Percentiles rank a stretch among this genome's conserved stretches.
Conservation (phyloP, 129 eudicot genomes). For the Glebionis coronaria region DNA sequence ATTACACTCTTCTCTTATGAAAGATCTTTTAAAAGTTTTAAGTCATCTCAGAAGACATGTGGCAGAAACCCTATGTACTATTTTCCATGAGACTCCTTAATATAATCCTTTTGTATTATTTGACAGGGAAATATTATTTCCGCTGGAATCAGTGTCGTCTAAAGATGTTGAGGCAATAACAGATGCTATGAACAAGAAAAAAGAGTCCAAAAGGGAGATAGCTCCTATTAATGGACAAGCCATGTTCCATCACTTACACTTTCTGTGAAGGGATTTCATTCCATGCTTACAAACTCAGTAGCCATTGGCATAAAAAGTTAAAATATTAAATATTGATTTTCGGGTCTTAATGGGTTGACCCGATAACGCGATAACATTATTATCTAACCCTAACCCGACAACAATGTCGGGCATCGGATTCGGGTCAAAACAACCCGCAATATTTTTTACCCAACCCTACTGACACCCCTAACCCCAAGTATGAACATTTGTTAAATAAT, state of each 20-base stretch:
- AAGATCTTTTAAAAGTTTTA: slow-evolving; percentile 73
- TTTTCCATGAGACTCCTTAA: slow-evolving; percentile 5
- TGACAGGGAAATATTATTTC: slow-evolving; percentile 70
- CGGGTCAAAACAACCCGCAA: too few species aligned
- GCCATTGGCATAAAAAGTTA: too few species aligned
- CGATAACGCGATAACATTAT: too few species aligned
- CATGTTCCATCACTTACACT: slow-evolving; percentile 66
- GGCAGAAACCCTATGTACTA: neutral
- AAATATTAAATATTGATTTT: too few species aligned
- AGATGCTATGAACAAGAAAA: slow-evolving; percentile 81
- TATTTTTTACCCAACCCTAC: too few species aligned
- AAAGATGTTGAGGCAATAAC: slow-evolving; percentile 95
- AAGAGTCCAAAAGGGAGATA: slow-evolving; percentile 71
- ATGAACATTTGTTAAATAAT: too few species aligned
- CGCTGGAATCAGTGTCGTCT: slow-evolving; percentile 77
- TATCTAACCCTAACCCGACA: too few species aligned
- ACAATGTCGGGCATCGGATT: too few species aligned
- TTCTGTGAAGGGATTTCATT: slow-evolving; percentile 81
- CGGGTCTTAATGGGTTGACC: too few species aligned
- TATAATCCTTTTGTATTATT: slow-evolving; percentile 15
- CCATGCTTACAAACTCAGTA: slow-evolving; percentile 44
- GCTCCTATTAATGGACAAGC: slow-evolving; percentile 97
- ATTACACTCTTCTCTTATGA: slow-evolving; percentile 71
- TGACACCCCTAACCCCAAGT: too few species aligned
- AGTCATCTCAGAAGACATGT: slow-evolving; percentile 13